Evolutionary conservation across 371 early-diverging fungal species (phyloP).

Genomic region (Thermomucor indicae-seudaticae): DNA sequence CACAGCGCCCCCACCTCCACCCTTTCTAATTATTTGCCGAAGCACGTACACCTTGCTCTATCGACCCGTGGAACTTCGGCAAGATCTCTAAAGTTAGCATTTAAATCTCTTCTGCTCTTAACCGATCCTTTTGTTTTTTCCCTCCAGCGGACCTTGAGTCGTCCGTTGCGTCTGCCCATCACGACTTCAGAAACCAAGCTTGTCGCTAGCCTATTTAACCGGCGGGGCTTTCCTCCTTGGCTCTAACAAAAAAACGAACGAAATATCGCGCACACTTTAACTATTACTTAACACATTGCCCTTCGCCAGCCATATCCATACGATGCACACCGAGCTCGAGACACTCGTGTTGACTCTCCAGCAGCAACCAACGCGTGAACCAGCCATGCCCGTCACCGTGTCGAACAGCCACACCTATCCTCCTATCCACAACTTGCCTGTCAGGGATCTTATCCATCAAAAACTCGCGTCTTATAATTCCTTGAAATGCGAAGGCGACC

Average conservation of each 20-base stretch:
- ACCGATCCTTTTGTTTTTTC: slow-evolving; percentile 2
- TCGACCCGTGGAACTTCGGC: too few species aligned
- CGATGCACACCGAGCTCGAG: slow-evolving; percentile 37
- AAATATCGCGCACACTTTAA: too few species aligned
- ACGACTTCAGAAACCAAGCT: slow-evolving; percentile 67
- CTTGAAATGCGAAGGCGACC: slow-evolving; percentile 53
- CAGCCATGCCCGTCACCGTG: slow-evolving; percentile 5
- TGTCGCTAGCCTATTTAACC: slow-evolving; percentile 57
- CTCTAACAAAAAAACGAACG: too few species aligned
- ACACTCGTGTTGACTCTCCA: slow-evolving; percentile 25
- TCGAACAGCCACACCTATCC: slow-evolving; percentile 5
- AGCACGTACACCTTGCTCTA: too few species aligned
- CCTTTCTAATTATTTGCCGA: too few species aligned
- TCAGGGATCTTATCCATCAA: slow-evolving; percentile 28
- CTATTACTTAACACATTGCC: too few species aligned
- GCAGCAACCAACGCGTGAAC: slow-evolving; percentile 4
- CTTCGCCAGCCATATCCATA: too few species aligned
- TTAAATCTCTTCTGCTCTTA: too few species aligned
- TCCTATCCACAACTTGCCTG: slow-evolving; percentile 24
- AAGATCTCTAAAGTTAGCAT: too few species aligned
- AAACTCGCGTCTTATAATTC: slow-evolving; percentile 33
- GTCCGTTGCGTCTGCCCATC: slow-evolving; percentile 60
- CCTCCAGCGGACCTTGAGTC: slow-evolving; percentile 44
- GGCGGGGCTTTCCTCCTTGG: slow-evolving; percentile 68
- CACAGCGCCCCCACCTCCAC: too few species aligned